Percentiles rank a stretch among this genome's conserved stretches.
Evolutionary conservation across 2,329 filamentous ascomycete species (phyloP).

Genomic region (Pseudogymnoascus sp.): DNA sequence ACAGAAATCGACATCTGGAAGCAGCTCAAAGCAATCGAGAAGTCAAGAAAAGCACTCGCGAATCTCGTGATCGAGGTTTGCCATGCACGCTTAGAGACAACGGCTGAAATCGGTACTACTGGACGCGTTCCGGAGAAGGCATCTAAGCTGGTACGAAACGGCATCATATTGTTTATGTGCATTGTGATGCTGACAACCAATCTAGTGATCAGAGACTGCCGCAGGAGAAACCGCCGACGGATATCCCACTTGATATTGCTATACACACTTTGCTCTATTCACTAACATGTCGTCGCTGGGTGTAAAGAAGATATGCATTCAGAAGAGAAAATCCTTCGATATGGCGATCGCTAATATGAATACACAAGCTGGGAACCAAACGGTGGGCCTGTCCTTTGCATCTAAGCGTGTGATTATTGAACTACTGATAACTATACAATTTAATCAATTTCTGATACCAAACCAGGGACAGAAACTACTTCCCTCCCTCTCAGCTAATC

Average conservation of each 20-base stretch:
- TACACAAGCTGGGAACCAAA: not conserved
- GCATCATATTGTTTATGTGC: not conserved
- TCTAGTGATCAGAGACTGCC: not conserved
- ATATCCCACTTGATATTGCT: not conserved
- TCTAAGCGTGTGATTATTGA: not conserved
- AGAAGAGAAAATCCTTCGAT: not conserved
- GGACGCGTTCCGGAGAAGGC: not conserved
- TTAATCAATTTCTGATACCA: not conserved
- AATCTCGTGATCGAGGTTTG: not conserved
- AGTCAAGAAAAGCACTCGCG: not conserved
- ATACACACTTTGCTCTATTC: not conserved
- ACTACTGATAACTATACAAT: not conserved
- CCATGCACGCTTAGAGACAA: not conserved
- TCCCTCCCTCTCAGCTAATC: slow-evolving; percentile 21
- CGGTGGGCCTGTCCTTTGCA: not conserved
- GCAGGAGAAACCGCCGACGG: not conserved
- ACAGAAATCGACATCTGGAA: slow-evolving; percentile 8
- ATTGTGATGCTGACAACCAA: not conserved
- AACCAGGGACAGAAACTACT: not conserved
- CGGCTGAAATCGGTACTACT: not conserved
- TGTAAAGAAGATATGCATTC: not conserved
- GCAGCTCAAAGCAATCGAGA: not conserved
- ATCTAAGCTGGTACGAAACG: not conserved
- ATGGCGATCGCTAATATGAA: not conserved
- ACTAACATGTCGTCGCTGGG: not conserved